Evolutionary conservation across 2,329 filamentous ascomycete species (phyloP), one percentile per base, ranked within the genome.

Genomic region (Stachybotrys chlorohalonatus): DNA sequence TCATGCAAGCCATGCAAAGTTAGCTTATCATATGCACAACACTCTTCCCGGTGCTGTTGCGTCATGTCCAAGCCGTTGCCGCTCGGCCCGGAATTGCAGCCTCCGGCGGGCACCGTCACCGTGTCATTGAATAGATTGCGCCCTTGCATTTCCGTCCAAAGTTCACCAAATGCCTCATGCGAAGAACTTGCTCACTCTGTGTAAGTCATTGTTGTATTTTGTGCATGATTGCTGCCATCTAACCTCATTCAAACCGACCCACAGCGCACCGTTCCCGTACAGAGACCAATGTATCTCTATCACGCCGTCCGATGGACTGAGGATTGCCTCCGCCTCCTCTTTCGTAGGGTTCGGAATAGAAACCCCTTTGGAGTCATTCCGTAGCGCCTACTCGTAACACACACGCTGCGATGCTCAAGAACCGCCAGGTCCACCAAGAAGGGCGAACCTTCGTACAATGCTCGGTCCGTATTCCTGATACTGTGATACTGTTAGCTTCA

Each of bases 381-480:
- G 36, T 42, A 13, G 8, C 5, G 36, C 13, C 13, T 42, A 2
- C 36, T 42, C 8, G 36, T 5, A 42, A 13, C 36, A 42, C 13
- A 13, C 13, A 42, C 13, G 13, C 13, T 5, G 36, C 36, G 9
- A 13, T 42, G 36, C 36, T 42, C 77, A 91, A 64, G 87, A 87
- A 65, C 87, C 88, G 51, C 92, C 93, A 11, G 94, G 94, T 24
- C 93, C 94, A 69, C 94, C 94, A 59, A 97, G 78, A 60, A 97
- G 80, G 59, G 92, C 93, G 72, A 97, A 97, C 75, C 93, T 86
- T 73, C 93, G 84, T 57, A 96, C 93, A 72, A 96, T 96, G 70
- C 90, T 92, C 15, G 93, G 93, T 16, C 94, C 93, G 69, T 95
- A 92, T 77, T 96, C 93, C 73, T 96, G 89, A 70, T 96, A 96